Evolutionary conservation across 139 green algal species (phyloP), one percentile per base, ranked within the genome.

Genomic region (Limnomonas spitsbergensis): DNA sequence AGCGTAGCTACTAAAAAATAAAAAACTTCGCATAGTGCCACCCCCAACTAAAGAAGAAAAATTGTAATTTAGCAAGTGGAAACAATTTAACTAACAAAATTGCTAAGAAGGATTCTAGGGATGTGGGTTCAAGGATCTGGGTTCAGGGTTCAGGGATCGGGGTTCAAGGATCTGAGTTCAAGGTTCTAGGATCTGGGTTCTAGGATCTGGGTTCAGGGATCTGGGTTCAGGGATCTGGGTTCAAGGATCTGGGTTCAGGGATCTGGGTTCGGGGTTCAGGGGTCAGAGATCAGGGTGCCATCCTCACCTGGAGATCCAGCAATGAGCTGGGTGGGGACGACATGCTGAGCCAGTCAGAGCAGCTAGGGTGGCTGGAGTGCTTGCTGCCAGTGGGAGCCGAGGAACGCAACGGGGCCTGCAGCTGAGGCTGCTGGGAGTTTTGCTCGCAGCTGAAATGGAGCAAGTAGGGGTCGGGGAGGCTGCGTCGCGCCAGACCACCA

Each of bases 321-420:
- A 61, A 29, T 29, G 47, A 29, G 14, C 47, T 20, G 14, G 47
- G 14, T 61, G 47, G 47, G 14, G 47, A 29, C 20, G 47, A 61
- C 47, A 61, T 61, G 47, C 47, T 61, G 47, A 61, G 47, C 47
- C 47, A 61, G 47, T 61, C 47, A 29, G 47, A 61, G 47, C 47
- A 61, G 47, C 47, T 61, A 20, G 47, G 47, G 20, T 61, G 47
- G 20, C 47, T 61, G 14, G 20, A 29, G 47, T 61, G 47, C 20
- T 61, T 61, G 47, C 20, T 61, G 47, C 47, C 20, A 20, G 47
- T 61, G 14, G 47, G 14, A 20, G 47, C 20, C 20, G 20, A 20
- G 47, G 47, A 14, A 61, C 47, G 47, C 47, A 20, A 20, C 14
- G 47, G 20, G 47, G 47, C 47, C 20, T 29, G 14, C 47, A 29